phyloP scores from a whole-genome alignment of 805 yeast species.

The Spathaspora passalidarum region DNA sequence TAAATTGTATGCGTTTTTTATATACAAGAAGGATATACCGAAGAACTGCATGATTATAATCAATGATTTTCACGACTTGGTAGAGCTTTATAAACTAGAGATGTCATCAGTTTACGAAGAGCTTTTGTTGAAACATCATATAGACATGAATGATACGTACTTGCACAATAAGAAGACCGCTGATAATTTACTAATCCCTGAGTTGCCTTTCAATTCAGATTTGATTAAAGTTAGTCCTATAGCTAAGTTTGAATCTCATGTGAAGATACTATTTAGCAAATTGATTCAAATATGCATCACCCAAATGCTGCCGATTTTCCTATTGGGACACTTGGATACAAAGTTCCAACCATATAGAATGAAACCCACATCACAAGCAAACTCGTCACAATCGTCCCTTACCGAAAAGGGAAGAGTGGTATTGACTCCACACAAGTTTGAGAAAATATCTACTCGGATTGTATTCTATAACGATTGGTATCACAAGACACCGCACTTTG shows the following conservation, averaged over 20 bases:
- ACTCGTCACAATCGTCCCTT: slow-evolving; percentile 7
- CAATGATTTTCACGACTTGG: slow-evolving; percentile 31
- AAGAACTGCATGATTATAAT: slow-evolving; percentile 21
- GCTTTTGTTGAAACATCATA: slow-evolving; percentile 27
- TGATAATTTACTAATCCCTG: slow-evolving; percentile 17
- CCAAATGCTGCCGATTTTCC: slow-evolving; percentile 22
- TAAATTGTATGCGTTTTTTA: slow-evolving; percentile 19
- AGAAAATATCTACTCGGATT: slow-evolving; percentile 14
- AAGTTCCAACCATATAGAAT: slow-evolving; percentile 16
- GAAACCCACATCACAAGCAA: not conserved
- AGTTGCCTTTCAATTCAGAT: slow-evolving; percentile 27
- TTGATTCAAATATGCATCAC: slow-evolving; percentile 22
- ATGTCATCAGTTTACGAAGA: slow-evolving; percentile 32
- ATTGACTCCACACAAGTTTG: slow-evolving; percentile 11
- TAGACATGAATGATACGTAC: slow-evolving; percentile 20
- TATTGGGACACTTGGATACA: slow-evolving; percentile 31
- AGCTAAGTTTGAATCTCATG: slow-evolving; percentile 28
- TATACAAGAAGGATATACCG: slow-evolving; percentile 9
- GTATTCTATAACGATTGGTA: slow-evolving; percentile 38
- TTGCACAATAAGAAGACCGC: slow-evolving; percentile 24
- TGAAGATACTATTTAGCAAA: slow-evolving; percentile 21
- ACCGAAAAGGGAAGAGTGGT: slow-evolving; percentile 12
- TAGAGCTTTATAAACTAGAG: slow-evolving; percentile 34
- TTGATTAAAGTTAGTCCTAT: slow-evolving; percentile 28
- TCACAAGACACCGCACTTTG: slow-evolving; percentile 16